Evolutionary conservation across 2,329 filamentous ascomycete genomes (phyloP).

Genomic region (Nakataea oryzae): DNA sequence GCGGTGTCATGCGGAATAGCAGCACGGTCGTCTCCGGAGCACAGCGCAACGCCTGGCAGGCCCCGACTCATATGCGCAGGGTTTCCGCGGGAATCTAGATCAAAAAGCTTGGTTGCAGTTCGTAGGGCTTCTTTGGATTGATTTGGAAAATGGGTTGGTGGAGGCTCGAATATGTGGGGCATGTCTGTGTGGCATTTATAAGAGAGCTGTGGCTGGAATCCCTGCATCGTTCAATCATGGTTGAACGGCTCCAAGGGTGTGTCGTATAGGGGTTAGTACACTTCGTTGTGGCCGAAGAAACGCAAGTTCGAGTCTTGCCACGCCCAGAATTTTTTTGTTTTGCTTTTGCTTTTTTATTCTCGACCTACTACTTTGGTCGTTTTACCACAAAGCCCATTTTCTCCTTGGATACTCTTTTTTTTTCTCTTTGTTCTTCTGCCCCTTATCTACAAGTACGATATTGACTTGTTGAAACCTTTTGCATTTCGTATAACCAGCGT

Average conservation of each 20-base stretch:
- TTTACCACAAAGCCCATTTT: not conserved
- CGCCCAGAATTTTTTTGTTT: conserved; percentile 4
- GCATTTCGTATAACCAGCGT: not conserved
- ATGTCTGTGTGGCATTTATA: too few relatives aligned
- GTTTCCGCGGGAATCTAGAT: too few relatives aligned
- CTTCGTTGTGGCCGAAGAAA: conserved; percentile 4
- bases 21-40: too few relatives aligned
- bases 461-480: not conserved
- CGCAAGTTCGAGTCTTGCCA: conserved; percentile 5
- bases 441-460: not conserved
- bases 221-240: not conserved
- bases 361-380: not conserved
- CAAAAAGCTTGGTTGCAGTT: too few relatives aligned
- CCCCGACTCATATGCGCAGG: too few relatives aligned
- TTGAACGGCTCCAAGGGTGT: conserved; percentile 1
- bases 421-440: not conserved
- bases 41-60: too few relatives aligned
- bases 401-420: not conserved
- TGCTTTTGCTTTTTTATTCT: not conserved
- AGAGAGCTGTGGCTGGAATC: too few relatives aligned
- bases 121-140: too few relatives aligned
- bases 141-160: too few relatives aligned
- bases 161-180: too few relatives aligned
- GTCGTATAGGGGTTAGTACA: conserved; percentile 6
- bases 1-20: too few relatives aligned